Evolutionary conservation across 2,329 filamentous ascomycete species (phyloP).

Genomic region (Cladophialophora carrionii): DNA sequence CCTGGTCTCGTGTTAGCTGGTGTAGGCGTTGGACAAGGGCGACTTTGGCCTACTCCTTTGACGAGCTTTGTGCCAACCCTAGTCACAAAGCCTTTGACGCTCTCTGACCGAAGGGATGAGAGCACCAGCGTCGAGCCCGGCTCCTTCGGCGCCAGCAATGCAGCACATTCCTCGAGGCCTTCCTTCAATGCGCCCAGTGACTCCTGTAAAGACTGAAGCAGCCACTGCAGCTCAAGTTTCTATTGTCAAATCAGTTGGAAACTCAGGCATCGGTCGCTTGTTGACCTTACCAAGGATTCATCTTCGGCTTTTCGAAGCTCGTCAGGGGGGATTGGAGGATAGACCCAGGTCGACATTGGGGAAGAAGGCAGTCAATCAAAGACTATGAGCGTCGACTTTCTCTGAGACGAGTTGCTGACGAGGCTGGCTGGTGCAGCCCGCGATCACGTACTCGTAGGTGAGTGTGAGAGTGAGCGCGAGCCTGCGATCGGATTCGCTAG

Average conservation of each 20-base stretch:
- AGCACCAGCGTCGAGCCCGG: constrained; percentile 87
- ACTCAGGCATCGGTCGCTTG: neutral
- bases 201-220: constrained; percentile 63
- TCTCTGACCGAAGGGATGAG: constrained; percentile 82
- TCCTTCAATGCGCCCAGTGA: constrained; percentile 65
- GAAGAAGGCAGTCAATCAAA: neutral
- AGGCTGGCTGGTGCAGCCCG: neutral
- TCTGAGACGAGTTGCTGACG: neutral
- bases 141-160: constrained; percentile 80
- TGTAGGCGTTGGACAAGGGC: constrained; percentile 6
- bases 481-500: neutral
- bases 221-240: constrained; percentile 63
- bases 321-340: constrained; percentile 59
- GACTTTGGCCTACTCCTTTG: constrained; percentile 70
- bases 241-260: constrained; percentile 20
- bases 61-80: constrained; percentile 87
- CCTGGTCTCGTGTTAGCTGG: constrained; percentile 51
- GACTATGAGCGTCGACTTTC: neutral
- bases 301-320: constrained; percentile 58
- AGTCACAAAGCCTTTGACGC: constrained; percentile 89
- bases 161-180: constrained; percentile 85
- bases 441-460: neutral
- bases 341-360: constrained; percentile 65
- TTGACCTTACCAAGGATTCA: constrained; percentile 52
- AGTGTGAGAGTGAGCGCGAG: neutral